Conservation (phyloP, 768 basidiomycete genomes). For the Mycena filopes region DNA sequence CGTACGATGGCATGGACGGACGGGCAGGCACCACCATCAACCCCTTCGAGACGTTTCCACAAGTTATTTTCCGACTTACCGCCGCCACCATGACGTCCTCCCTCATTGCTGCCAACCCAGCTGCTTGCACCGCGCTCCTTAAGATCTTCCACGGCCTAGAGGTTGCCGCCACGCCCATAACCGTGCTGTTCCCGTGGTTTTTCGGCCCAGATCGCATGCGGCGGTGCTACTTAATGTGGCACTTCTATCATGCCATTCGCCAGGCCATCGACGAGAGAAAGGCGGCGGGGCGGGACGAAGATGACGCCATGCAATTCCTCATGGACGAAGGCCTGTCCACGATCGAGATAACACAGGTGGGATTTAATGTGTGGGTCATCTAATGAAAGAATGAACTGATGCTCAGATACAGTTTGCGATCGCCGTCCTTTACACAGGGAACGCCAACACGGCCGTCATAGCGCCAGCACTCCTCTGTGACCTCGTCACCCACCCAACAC, state of each 20-base stretch:
- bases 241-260: slow-evolving; percentile 5
- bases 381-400: too few relatives aligned
- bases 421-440: slow-evolving; percentile 14
- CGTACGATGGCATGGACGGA: neutral
- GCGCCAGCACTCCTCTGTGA: slow-evolving; percentile 29
- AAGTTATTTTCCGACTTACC: slow-evolving; percentile 6
- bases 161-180: slow-evolving; percentile 5
- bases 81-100: slow-evolving; percentile 1
- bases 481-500: slow-evolving; percentile 35
- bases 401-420: slow-evolving; percentile 18
- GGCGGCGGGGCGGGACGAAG: slow-evolving; percentile 6
- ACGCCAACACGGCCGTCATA: slow-evolving; percentile 12
- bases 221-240: slow-evolving; percentile 19
- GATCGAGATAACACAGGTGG: slow-evolving; percentile 14
- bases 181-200: slow-evolving; percentile 18
- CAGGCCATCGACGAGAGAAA: slow-evolving; percentile 1
- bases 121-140: neutral
- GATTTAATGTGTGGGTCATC: too few relatives aligned
- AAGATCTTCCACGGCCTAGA: slow-evolving; percentile 10
- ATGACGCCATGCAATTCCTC: slow-evolving; percentile 14
- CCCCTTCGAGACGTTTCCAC: slow-evolving; percentile 7
- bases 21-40: neutral
- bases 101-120: neutral
- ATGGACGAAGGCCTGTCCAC: slow-evolving; percentile 9
- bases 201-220: slow-evolving; percentile 11